These are phyloP conservation scores for Kokia cookei DNA, from an alignment of 441 rosid species.

Conservation along the genomic window DNA sequence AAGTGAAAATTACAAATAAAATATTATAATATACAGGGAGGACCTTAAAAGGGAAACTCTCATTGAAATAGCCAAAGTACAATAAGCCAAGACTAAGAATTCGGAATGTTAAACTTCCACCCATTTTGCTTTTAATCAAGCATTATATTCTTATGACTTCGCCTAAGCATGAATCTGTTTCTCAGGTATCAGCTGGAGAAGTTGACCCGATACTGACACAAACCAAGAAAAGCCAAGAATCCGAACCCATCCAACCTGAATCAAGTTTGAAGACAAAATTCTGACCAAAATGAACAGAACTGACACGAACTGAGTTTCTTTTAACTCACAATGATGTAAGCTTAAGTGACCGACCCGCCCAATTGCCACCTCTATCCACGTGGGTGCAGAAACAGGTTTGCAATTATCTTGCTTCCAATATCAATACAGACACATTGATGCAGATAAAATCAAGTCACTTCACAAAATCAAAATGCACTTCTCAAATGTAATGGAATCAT, in stretches of 20 bases:
- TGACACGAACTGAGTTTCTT: background rate
- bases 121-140: background rate
- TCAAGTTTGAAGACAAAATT: background rate
- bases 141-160: background rate
- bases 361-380: background rate
- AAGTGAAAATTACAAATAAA: background rate
- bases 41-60: background rate
- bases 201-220: background rate
- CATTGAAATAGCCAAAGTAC: background rate
- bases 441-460: background rate
- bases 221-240: background rate
- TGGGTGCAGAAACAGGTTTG: background rate
- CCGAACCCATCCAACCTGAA: background rate
- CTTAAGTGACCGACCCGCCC: background rate
- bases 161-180: background rate
- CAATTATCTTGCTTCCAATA: background rate
- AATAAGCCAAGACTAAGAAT: background rate
- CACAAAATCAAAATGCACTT: background rate
- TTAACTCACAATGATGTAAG: background rate
- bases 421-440: background rate
- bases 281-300: background rate
- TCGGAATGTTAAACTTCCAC: background rate
- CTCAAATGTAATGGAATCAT: background rate
- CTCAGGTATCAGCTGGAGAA: background rate
- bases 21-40: background rate